These are phyloP conservation scores for Arabis hirsuta DNA, from an alignment of 345 rosid genomes.

Conservation along the genomic window DNA sequence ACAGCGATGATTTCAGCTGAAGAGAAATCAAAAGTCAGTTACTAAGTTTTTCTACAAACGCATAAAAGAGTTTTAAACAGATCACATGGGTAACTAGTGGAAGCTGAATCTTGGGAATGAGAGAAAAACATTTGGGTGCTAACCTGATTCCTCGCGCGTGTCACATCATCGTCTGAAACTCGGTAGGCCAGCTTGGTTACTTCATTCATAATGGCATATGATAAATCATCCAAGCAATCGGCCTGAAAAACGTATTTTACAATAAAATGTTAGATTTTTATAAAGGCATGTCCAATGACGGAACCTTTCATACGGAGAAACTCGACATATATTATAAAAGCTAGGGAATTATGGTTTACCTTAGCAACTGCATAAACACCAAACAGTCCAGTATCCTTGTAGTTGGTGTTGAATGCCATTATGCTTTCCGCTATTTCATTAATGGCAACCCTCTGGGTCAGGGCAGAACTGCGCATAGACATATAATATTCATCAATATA, in stretches of 20 bases:
- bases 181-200: slow-evolving; percentile 78
- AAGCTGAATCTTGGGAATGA: neutral
- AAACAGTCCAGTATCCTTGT: slow-evolving; percentile 96
- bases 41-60: neutral
- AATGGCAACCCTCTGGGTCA: slow-evolving; percentile 82
- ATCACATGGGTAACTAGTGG: neutral
- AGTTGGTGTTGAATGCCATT: slow-evolving; percentile 99
- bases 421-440: slow-evolving; percentile 94
- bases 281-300: neutral
- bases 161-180: slow-evolving; percentile 95
- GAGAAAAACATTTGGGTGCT: neutral
- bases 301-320: neutral
- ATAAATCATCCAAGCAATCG: slow-evolving; percentile 86
- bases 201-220: slow-evolving; percentile 95
- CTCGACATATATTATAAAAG: slow-evolving; percentile 1
- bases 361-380: slow-evolving; percentile 97
- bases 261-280: neutral
- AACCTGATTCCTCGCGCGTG: slow-evolving; percentile 98
- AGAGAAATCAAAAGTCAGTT: slow-evolving; percentile 24
- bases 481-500: slow-evolving; percentile 37
- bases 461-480: slow-evolving; percentile 67
- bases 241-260: slow-evolving; percentile 19
- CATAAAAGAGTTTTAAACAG: neutral
- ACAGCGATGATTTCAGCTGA: slow-evolving; percentile 91
- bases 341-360: slow-evolving; percentile 51